phyloP scores from a whole-genome alignment of 2,329 filamentous ascomycete genomes.

The Orbilia brochopaga region DNA sequence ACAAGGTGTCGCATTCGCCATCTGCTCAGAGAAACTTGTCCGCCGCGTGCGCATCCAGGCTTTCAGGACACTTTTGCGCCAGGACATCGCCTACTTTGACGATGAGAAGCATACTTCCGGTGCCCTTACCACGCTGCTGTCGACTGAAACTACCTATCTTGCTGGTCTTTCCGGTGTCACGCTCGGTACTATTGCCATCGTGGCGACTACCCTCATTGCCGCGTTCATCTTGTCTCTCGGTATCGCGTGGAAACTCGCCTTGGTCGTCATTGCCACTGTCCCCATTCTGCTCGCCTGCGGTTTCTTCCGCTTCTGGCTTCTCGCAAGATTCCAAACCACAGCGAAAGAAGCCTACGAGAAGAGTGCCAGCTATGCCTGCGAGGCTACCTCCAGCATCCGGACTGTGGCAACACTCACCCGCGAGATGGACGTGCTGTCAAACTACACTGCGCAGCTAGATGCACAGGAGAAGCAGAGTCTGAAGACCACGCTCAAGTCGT shows the following conservation, averaged over 20 bases:
- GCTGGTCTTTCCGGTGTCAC: conserved; percentile 87
- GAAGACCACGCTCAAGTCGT: conserved; percentile 76
- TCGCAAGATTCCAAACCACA: conserved; percentile 77
- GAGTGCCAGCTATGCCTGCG: conserved; percentile 86
- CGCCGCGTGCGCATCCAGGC: conserved; percentile 80
- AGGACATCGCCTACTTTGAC: conserved; percentile 93
- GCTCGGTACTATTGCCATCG: conserved; percentile 82
- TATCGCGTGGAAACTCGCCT: conserved; percentile 84
- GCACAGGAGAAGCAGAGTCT: conserved; percentile 72
- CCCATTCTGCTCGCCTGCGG: conserved; percentile 79
- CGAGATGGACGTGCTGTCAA: conserved; percentile 76
- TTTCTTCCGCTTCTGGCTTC: conserved; percentile 86
- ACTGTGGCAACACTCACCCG: conserved; percentile 90
- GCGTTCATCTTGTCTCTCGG: conserved; percentile 73
- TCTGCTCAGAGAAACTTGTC: conserved; percentile 83
- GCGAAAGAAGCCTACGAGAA: conserved; percentile 79
- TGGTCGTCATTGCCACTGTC: conserved; percentile 80
- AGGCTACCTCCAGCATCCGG: conserved; percentile 90
- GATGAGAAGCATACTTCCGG: conserved; percentile 86
- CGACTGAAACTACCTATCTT: conserved; percentile 85
- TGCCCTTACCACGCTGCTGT: conserved; percentile 84
- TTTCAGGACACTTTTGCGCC: conserved; percentile 85
- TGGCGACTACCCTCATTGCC: conserved; percentile 77
- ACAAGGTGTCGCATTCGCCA: conserved; percentile 78
- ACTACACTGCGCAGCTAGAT: conserved; percentile 75